Evolutionary conservation across 768 basidiomycete species (phyloP).

Genomic region (Leccinum olivaceopallidum): DNA sequence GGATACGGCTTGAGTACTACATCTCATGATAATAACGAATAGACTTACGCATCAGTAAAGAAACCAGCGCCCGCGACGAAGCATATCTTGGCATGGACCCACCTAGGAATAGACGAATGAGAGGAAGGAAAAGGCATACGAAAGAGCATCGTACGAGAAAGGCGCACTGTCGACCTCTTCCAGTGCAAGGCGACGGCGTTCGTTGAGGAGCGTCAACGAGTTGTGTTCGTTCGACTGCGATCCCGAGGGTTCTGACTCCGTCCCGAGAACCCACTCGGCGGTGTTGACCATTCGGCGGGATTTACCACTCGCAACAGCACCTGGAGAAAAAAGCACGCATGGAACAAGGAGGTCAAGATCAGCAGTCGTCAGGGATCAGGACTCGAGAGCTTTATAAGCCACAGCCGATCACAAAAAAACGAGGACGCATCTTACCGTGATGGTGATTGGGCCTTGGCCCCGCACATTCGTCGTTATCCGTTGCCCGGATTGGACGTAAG

Average conservation of each 20-base stretch:
- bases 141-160: slow-evolving; percentile 61
- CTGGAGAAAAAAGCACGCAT: slow-evolving; percentile 1
- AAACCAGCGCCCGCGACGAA: slow-evolving; percentile 76
- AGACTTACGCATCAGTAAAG: slow-evolving; percentile 76
- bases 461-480: slow-evolving; percentile 24
- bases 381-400: slow-evolving; percentile 15
- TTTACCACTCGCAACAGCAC: slow-evolving; percentile 3
- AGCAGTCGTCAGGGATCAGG: background rate
- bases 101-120: slow-evolving; percentile 40
- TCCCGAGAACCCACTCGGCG: slow-evolving; percentile 3
- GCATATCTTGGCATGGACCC: slow-evolving; percentile 81
- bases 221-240: background rate
- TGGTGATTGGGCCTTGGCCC: slow-evolving; percentile 16
- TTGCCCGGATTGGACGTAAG: slow-evolving; percentile 6
- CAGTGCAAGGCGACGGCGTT: slow-evolving; percentile 73
- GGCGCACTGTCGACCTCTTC: slow-evolving; percentile 82
- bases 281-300: slow-evolving; percentile 13
- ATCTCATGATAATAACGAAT: slow-evolving; percentile 6
- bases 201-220: slow-evolving; percentile 46
- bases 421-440: slow-evolving; percentile 5
- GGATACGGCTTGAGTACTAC: background rate
- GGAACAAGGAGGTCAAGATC: background rate
- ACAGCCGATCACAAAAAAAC: slow-evolving; percentile 2
- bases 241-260: background rate
- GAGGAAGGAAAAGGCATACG: background rate